Percentiles rank a stretch among this genome's conserved stretches.
Conservation (phyloP, 495 filamentous ascomycete species). For the Penicillium odoratum region DNA sequence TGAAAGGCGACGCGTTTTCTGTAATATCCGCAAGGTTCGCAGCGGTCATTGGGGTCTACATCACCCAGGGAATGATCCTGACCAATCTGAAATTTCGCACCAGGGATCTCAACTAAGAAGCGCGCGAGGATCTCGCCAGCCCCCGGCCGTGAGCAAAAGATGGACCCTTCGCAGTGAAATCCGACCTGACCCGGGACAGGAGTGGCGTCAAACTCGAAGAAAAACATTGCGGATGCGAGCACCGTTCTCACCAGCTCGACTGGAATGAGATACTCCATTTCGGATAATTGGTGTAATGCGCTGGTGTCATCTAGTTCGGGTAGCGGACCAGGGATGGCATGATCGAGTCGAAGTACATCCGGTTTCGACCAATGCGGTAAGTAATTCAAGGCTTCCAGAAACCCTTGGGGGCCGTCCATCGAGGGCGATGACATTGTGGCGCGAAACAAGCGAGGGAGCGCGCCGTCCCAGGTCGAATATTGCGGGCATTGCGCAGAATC, state of each 20-base stretch:
- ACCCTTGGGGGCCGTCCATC: conserved; percentile 24
- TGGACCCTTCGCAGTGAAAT: conserved; percentile 15
- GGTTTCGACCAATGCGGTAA: not conserved
- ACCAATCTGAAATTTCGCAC: not conserved
- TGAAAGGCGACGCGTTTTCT: conserved; percentile 8
- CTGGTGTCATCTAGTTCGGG: conserved; percentile 1
- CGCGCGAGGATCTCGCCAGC: not conserved
- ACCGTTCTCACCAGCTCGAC: not conserved
- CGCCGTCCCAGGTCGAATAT: conserved; percentile 1
- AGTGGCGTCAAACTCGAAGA: conserved; percentile 21
- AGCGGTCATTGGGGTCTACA: conserved; percentile 11
- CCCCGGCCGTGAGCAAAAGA: conserved; percentile 10
- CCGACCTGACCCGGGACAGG: conserved; percentile 5
- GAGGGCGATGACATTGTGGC: conserved; percentile 20
- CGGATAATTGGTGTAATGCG: not conserved
- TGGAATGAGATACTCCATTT: not conserved
- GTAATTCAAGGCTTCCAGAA: conserved; percentile 23
- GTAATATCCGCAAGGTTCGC: conserved; percentile 13
- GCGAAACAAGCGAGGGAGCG: conserved; percentile 17
- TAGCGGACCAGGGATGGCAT: not conserved
- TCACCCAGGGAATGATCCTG: not conserved
- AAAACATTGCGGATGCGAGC: conserved; percentile 15
- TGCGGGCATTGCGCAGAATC: not conserved
- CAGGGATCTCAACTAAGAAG: not conserved
- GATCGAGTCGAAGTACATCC: conserved; percentile 2